A percentile compares a stretch with the other conserved stretches of the same genome.
Evolutionary conservation across 192 early-diverging fungal species (phyloP).

Genomic region (Linnemannia zychae): DNA sequence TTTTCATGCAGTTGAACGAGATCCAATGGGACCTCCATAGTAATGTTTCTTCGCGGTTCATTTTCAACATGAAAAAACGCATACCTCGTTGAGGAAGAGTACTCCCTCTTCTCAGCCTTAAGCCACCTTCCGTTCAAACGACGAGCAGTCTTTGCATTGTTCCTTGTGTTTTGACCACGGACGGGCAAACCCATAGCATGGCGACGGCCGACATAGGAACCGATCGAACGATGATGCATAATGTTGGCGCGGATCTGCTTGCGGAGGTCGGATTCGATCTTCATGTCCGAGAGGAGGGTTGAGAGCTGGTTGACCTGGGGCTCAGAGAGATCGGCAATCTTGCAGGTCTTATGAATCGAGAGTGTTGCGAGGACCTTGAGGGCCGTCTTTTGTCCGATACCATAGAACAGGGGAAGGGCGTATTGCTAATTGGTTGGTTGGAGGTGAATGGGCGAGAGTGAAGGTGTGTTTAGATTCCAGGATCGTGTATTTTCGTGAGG

Average conservation of each 20-base stretch:
- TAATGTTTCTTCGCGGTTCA: background rate
- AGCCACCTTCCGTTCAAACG: slow-evolving; percentile 82
- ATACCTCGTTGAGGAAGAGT: slow-evolving; percentile 50
- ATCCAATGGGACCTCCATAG: too few relatives aligned
- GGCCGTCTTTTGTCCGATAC: slow-evolving; percentile 86
- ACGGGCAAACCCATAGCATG: slow-evolving; percentile 92
- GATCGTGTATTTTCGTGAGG: background rate
- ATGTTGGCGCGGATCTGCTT: slow-evolving; percentile 79
- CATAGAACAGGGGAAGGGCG: slow-evolving; percentile 80
- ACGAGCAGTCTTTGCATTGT: slow-evolving; percentile 90
- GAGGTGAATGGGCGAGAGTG: background rate
- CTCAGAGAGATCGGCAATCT: slow-evolving; percentile 90
- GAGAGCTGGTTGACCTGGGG: slow-evolving; percentile 89
- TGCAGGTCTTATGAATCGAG: slow-evolving; percentile 87
- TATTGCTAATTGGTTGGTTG: slow-evolving; percentile 22
- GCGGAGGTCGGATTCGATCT: slow-evolving; percentile 84
- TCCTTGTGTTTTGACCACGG: slow-evolving; percentile 88
- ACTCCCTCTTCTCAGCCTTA: slow-evolving; percentile 53
- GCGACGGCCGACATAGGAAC: slow-evolving; percentile 84
- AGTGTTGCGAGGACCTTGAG: slow-evolving; percentile 83
- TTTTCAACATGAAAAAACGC: background rate
- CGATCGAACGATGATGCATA: slow-evolving; percentile 78
- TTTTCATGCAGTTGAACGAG: too few relatives aligned
- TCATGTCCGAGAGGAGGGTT: slow-evolving; percentile 89
- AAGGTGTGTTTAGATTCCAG: background rate